A percentile compares a stretch with the other conserved stretches of the same genome.
Evolutionary conservation across 2,329 filamentous ascomycete genomes (phyloP).

Genomic region (Sporothrix pallida): DNA sequence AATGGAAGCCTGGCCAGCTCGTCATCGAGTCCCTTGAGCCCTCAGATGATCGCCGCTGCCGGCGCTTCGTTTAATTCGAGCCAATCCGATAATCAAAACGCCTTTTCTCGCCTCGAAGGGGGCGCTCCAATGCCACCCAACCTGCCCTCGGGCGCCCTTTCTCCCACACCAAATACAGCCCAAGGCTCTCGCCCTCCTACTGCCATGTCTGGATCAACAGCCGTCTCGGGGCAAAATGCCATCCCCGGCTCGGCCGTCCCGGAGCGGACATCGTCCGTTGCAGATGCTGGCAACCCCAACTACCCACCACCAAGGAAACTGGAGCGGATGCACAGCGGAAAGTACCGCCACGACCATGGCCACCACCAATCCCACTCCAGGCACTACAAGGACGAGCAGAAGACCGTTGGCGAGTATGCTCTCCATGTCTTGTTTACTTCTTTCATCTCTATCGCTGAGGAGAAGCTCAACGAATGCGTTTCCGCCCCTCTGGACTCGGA

Average conservation of each 20-base stretch:
- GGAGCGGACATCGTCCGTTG: slow-evolving; percentile 56
- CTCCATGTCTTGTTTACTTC: slow-evolving; percentile 95
- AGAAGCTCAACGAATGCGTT: slow-evolving; percentile 90
- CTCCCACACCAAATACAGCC: slow-evolving; percentile 18
- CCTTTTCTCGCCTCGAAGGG: slow-evolving; percentile 54
- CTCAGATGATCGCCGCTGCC: slow-evolving; percentile 78
- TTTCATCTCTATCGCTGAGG: slow-evolving; percentile 95
- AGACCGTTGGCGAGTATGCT: slow-evolving; percentile 97
- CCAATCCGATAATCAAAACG: slow-evolving; percentile 55
- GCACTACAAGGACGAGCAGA: slow-evolving; percentile 75
- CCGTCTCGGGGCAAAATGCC: slow-evolving; percentile 35
- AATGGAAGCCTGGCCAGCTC: slow-evolving; percentile 86
- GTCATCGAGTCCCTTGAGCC: slow-evolving; percentile 82
- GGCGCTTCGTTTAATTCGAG: slow-evolving; percentile 62
- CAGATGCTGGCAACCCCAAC: slow-evolving; percentile 50
- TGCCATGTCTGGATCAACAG: slow-evolving; percentile 54
- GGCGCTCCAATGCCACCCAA: slow-evolving; percentile 47
- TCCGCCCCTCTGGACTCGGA: slow-evolving; percentile 79
- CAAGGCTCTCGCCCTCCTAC: slow-evolving; percentile 52
- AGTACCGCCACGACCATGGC: slow-evolving; percentile 71
- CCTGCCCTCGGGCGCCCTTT: slow-evolving; percentile 37
- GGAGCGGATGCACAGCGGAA: slow-evolving; percentile 68
- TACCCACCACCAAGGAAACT: slow-evolving; percentile 58
- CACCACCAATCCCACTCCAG: slow-evolving; percentile 78
- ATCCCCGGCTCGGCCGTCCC: slow-evolving; percentile 41